These are phyloP conservation scores for Dryas alaskensis DNA, from an alignment of 306 rosid genomes.

Conservation along the genomic window DNA sequence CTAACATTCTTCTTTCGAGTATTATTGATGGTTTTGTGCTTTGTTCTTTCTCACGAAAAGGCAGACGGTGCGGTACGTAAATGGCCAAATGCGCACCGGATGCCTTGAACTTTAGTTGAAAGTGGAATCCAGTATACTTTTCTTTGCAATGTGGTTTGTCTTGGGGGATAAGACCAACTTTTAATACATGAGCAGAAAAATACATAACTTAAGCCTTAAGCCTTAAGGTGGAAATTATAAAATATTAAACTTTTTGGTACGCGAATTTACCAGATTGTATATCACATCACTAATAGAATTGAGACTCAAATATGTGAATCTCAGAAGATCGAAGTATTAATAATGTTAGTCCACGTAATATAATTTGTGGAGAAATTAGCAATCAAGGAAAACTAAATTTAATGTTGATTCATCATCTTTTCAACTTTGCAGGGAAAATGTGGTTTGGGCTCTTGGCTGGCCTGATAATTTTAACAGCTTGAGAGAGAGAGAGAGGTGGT, in stretches of 20 bases:
- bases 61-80: neutral
- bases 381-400: neutral
- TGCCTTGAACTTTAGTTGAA: conserved; percentile 9
- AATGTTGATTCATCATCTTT: neutral
- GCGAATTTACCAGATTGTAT: too few species aligned
- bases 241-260: neutral
- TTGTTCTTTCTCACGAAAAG: neutral
- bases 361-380: neutral
- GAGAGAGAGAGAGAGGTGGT: neutral
- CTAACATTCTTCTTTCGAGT: too few species aligned
- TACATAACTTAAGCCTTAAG: neutral
- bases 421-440: conserved; percentile 29
- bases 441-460: conserved; percentile 25
- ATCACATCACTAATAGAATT: too few species aligned
- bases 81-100: neutral
- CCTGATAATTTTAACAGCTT: neutral
- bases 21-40: neutral
- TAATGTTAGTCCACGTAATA: too few species aligned
- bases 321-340: too few species aligned
- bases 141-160: neutral
- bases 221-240: neutral
- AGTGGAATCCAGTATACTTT: neutral
- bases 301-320: too few species aligned
- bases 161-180: neutral
- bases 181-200: neutral